Conservation (phyloP, 331 rosid species). For the Acacia concinna region DNA sequence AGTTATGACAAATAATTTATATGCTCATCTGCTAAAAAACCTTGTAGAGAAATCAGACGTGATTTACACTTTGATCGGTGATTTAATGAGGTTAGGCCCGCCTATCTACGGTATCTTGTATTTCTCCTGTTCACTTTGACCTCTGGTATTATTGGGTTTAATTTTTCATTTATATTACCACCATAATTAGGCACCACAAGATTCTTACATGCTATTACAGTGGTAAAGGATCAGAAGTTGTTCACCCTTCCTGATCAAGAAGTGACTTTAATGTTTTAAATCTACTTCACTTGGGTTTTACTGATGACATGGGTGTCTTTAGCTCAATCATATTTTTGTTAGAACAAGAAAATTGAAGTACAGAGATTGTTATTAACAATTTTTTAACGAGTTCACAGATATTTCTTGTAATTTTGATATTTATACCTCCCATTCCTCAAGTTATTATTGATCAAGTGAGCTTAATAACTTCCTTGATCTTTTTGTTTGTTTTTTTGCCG, state of each 20-base stretch:
- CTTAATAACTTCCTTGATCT: not conserved
- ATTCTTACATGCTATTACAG: conserved; percentile 2
- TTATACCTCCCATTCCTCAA: not conserved
- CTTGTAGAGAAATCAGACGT: conserved; percentile 16
- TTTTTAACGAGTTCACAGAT: not conserved
- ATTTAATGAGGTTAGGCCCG: conserved; percentile 29
- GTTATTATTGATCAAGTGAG: not conserved
- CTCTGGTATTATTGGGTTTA: conserved; percentile 16
- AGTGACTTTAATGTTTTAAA: conserved; percentile 12
- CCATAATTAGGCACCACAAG: conserved; percentile 21
- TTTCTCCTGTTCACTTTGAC: conserved; percentile 9
- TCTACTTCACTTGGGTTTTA: conserved; percentile 20
- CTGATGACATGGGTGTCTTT: not conserved
- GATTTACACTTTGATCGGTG: conserved; percentile 15
- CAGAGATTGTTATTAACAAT: not conserved
- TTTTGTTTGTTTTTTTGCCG: not conserved
- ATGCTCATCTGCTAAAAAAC: conserved; percentile 14
- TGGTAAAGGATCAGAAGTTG: conserved; percentile 14
- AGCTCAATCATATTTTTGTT: conserved; percentile 8
- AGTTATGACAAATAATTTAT: conserved; percentile 15
- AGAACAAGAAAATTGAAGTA: not conserved
- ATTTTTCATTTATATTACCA: conserved; percentile 20
- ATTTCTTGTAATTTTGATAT: conserved; percentile 11
- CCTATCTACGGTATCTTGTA: conserved; percentile 21
- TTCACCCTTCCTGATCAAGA: conserved; percentile 12